Evolutionary conservation across 2,329 filamentous ascomycete species (phyloP).

Genomic region (Penicillium verrucosum): DNA sequence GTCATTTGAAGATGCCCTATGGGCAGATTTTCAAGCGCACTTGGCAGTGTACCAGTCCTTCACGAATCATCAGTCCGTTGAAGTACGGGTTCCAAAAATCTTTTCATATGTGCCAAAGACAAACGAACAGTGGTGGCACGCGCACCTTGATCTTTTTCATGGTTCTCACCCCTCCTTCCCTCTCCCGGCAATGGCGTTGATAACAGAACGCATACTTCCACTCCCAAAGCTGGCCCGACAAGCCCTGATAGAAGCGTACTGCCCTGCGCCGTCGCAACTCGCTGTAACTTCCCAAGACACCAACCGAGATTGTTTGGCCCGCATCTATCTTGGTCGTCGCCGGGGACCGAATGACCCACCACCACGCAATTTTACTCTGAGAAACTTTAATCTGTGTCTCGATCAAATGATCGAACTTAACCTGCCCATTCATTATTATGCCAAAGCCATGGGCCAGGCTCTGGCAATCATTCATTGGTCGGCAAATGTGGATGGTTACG

Average conservation of each 20-base stretch:
- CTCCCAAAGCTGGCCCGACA: constrained; percentile 19
- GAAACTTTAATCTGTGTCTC: constrained; percentile 8
- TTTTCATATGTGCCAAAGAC: constrained; percentile 12
- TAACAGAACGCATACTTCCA: constrained; percentile 21
- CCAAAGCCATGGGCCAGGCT: constrained; percentile 2
- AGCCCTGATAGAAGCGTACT: constrained; percentile 22
- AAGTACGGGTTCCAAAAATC: neutral
- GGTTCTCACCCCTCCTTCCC: neutral
- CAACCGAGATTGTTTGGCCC: constrained; percentile 15
- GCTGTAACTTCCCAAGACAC: neutral
- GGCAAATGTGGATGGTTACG: constrained; percentile 11
- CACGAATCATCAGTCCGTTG: neutral
- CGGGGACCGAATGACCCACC: neutral
- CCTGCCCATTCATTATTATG: neutral
- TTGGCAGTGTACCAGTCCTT: neutral
- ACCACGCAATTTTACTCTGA: constrained; percentile 9
- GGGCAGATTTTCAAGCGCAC: constrained; percentile 11
- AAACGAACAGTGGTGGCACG: constrained; percentile 6
- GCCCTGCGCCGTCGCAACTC: neutral
- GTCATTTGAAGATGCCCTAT: constrained; percentile 9
- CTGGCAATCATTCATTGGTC: constrained; percentile 12
- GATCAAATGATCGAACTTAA: constrained; percentile 14
- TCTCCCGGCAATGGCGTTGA: constrained; percentile 17
- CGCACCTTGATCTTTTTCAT: neutral
- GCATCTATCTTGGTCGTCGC: constrained; percentile 14